Conservation (phyloP, 495 filamentous ascomycete genomes). For the Hypomontagnella monticulosa region DNA sequence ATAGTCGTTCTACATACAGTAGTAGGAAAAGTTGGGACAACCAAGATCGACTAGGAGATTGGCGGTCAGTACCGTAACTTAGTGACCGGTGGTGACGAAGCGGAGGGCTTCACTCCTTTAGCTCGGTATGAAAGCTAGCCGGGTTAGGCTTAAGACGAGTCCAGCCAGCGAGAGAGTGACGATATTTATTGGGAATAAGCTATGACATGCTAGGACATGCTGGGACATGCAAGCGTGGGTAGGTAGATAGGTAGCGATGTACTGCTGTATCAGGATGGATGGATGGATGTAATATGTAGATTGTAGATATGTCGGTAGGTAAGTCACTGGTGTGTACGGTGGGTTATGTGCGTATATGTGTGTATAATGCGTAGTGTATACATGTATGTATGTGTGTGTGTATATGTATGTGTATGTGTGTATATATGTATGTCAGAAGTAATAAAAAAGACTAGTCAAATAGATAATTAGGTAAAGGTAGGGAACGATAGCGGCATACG, state of each 20-base stretch:
- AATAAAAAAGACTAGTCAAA: background rate
- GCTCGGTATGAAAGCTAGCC: constrained; percentile 31
- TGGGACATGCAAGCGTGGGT: constrained; percentile 12
- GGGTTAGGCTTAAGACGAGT: constrained; percentile 26
- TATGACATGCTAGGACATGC: background rate
- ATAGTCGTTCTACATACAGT: constrained; percentile 14
- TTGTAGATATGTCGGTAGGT: background rate
- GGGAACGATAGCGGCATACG: constrained; percentile 36
- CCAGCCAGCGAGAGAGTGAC: constrained; percentile 29
- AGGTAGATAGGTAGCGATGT: too few relatives aligned
- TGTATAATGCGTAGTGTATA: background rate
- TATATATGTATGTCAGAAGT: constrained; percentile 14
- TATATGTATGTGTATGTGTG: constrained; percentile 18
- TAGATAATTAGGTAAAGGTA: background rate
- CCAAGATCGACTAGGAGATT: constrained; percentile 43
- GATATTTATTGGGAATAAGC: constrained; percentile 1
- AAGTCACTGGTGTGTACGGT: background rate
- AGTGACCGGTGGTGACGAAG: constrained; percentile 35
- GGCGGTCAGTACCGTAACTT: constrained; percentile 41
- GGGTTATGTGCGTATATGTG: background rate
- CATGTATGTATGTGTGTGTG: constrained; percentile 13
- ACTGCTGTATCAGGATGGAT: constrained; percentile 3
- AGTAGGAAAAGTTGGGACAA: constrained; percentile 25
- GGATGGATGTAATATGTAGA: too few relatives aligned
- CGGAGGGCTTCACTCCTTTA: constrained; percentile 36